Percentiles rank a stretch among this genome's conserved stretches.
These are phyloP conservation scores for Suillus bovinus DNA, from an alignment of 768 basidiomycete species.

Conservation along the genomic window DNA sequence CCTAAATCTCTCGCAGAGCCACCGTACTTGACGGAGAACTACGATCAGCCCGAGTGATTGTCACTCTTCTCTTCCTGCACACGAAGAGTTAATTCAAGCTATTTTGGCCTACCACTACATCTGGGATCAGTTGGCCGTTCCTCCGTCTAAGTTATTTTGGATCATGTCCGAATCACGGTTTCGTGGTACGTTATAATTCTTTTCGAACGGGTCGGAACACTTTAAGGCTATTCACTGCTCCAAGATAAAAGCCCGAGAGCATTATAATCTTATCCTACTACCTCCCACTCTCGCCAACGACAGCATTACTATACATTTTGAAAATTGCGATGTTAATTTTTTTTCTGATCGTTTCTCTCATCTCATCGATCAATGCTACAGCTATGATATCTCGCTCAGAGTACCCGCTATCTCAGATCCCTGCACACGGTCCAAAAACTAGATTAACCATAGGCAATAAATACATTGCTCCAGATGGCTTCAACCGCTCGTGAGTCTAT, in stretches of 20 bases:
- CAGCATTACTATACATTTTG: not conserved
- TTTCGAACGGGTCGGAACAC: not conserved
- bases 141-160: not conserved
- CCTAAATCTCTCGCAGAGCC: not conserved
- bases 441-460: slow-evolving; percentile 39
- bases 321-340: slow-evolving; percentile 13
- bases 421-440: slow-evolving; percentile 18
- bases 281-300: not conserved
- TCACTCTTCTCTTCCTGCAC: not conserved
- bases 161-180: not conserved
- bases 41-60: not conserved
- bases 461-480: slow-evolving; percentile 49
- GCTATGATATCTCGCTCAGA: slow-evolving; percentile 19
- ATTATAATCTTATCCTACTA: not conserved
- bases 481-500: slow-evolving; percentile 35
- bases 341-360: slow-evolving; percentile 10
- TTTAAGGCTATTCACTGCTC: not conserved
- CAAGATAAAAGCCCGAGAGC: not conserved
- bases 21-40: not conserved
- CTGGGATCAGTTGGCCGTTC: not conserved
- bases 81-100: not conserved
- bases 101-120: not conserved
- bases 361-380: slow-evolving; percentile 16
- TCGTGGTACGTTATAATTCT: not conserved
- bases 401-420: slow-evolving; percentile 8